Evolutionary conservation across 352 stramenopile species (phyloP).

Genomic region (Phytophthora capsici): DNA sequence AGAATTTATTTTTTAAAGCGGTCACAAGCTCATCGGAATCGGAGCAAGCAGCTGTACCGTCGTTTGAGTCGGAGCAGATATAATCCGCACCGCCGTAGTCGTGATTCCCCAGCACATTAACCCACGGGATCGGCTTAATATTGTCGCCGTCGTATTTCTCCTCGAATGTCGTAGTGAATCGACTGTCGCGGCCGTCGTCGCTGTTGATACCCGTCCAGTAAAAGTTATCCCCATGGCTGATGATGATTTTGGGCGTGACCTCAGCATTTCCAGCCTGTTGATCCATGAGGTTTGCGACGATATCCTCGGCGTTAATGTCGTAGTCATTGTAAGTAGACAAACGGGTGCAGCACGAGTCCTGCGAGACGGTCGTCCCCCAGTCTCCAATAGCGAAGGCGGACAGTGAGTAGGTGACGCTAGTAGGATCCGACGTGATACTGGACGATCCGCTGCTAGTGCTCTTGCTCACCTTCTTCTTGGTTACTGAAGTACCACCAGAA

Average conservation of each 20-base stretch:
- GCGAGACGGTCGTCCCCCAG: constrained; percentile 65
- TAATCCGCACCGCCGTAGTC: constrained; percentile 64
- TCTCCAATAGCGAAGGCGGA: constrained; percentile 75
- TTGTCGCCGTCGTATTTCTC: constrained; percentile 44
- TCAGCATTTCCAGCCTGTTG: constrained; percentile 46
- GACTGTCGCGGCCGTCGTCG: constrained; percentile 42
- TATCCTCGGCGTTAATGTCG: constrained; percentile 65
- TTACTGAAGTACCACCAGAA: constrained; percentile 22
- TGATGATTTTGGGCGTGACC: constrained; percentile 56
- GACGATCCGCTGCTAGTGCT: constrained; percentile 25
- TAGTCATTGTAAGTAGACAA: constrained; percentile 58
- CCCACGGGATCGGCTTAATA: constrained; percentile 57
- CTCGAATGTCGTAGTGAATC: constrained; percentile 62
- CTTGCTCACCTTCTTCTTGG: constrained; percentile 20
- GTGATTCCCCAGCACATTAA: constrained; percentile 72
- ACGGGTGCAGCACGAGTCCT: constrained; percentile 74
- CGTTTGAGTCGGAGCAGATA: constrained; percentile 45
- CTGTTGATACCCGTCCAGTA: constrained; percentile 69
- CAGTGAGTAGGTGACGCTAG: constrained; percentile 45
- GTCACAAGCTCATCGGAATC: constrained; percentile 33
- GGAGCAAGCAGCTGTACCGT: constrained; percentile 35
- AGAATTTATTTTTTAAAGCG: constrained; percentile 47
- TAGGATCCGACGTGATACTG: constrained; percentile 39
- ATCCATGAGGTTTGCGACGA: constrained; percentile 63
- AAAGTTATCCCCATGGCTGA: constrained; percentile 71